A percentile compares a stretch with the other conserved stretches of the same genome.
These are phyloP conservation scores for Xylariaceae sp. DNA, from an alignment of 2,329 filamentous ascomycete species.

Conservation along the genomic window DNA sequence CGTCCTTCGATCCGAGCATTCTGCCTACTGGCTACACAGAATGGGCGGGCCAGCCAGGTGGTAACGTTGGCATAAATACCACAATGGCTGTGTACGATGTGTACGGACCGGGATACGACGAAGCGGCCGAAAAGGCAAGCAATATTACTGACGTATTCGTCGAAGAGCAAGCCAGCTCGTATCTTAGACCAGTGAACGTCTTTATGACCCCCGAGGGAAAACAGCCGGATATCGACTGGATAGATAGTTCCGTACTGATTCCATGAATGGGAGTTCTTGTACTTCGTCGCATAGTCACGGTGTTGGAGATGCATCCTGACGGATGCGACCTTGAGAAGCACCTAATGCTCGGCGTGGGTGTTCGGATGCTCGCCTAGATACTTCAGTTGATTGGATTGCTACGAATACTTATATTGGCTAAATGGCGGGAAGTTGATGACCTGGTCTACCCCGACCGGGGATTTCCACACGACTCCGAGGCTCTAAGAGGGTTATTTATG, in stretches of 20 bases:
- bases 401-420: too few species aligned
- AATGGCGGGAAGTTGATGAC: too few species aligned
- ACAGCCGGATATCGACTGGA: conserved; percentile 22
- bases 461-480: too few species aligned
- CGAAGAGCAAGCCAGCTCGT: conserved; percentile 14
- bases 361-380: too few species aligned
- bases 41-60: conserved; percentile 36
- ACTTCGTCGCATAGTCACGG: too few species aligned
- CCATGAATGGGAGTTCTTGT: not conserved
- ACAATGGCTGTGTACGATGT: conserved; percentile 23
- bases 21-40: conserved; percentile 49
- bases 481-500: too few species aligned
- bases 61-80: conserved; percentile 18
- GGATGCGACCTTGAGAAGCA: too few species aligned
- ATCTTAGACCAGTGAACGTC: conserved; percentile 20
- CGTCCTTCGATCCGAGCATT: conserved; percentile 51
- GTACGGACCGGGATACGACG: conserved; percentile 22
- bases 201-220: conserved; percentile 21
- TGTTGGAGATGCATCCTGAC: too few species aligned
- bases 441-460: too few species aligned
- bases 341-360: too few species aligned
- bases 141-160: conserved; percentile 20
- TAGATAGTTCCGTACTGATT: conserved; percentile 15
- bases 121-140: conserved; percentile 18
- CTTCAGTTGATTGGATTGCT: too few species aligned